Conservation (phyloP, 441 rosid genomes). For the Erysimum pusillum region DNA sequence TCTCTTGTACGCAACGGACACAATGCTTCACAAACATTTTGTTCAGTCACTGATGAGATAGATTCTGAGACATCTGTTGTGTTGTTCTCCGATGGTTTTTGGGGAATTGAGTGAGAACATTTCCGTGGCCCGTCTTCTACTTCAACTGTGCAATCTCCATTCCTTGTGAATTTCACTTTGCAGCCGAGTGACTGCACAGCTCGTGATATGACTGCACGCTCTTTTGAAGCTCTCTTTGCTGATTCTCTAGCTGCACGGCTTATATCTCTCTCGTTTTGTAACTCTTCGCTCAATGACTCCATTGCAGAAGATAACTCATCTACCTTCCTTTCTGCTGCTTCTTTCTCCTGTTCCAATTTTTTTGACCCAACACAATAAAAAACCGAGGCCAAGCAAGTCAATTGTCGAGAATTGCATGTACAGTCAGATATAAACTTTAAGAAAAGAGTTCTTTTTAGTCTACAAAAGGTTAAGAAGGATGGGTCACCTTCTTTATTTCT, state of each 20-base stretch:
- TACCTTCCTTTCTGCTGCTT: slow-evolving; percentile 76
- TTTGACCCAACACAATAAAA: slow-evolving; percentile 26
- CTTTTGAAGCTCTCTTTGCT: slow-evolving; percentile 80
- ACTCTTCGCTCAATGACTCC: slow-evolving; percentile 70
- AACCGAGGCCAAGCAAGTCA: slow-evolving; percentile 15
- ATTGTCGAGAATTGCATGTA: neutral
- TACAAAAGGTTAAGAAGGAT: neutral
- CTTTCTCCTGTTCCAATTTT: slow-evolving; percentile 67
- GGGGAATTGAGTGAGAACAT: slow-evolving; percentile 48
- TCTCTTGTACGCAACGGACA: slow-evolving; percentile 79
- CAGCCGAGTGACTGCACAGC: slow-evolving; percentile 93
- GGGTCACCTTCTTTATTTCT: slow-evolving; percentile 69
- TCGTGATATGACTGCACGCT: slow-evolving; percentile 73
- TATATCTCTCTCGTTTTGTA: slow-evolving; percentile 71
- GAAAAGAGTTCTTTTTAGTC: neutral
- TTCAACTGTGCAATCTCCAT: slow-evolving; percentile 71
- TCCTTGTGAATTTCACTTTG: slow-evolving; percentile 75
- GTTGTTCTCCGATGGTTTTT: slow-evolving; percentile 53
- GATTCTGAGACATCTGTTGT: slow-evolving; percentile 79
- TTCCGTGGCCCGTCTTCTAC: slow-evolving; percentile 54
- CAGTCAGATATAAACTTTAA: slow-evolving; percentile 8
- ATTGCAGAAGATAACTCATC: slow-evolving; percentile 57
- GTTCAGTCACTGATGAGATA: slow-evolving; percentile 66
- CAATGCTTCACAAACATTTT: slow-evolving; percentile 70
- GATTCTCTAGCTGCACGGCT: slow-evolving; percentile 66